phyloP scores from a whole-genome alignment of 2,329 filamentous ascomycete genomes.

The Cryphonectria naterciae region DNA sequence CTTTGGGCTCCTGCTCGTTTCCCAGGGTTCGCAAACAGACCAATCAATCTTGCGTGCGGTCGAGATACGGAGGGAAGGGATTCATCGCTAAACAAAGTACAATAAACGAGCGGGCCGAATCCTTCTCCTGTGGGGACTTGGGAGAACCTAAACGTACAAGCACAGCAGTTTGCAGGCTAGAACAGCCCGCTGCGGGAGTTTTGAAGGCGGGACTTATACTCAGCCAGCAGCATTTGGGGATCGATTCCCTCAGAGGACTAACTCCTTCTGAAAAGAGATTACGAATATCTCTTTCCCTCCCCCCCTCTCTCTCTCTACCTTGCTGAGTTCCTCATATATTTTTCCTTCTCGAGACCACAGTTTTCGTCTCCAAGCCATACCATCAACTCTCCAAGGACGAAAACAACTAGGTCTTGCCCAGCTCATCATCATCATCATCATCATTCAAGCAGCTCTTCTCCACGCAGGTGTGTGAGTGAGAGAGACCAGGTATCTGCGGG shows the following conservation, averaged over 20 bases:
- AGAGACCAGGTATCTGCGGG: conserved; percentile 21
- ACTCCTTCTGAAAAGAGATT: neutral
- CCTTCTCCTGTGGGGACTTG: neutral
- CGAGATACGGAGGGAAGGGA: neutral
- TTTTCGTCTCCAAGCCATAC: neutral
- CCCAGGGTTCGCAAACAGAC: conserved; percentile 3
- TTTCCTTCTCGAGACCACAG: neutral
- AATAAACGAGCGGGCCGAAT: conserved; percentile 2
- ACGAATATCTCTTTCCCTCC: neutral
- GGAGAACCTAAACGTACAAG: neutral
- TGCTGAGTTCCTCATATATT: neutral
- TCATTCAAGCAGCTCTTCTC: neutral
- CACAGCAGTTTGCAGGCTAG: neutral
- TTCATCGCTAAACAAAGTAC: neutral
- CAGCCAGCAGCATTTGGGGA: neutral
- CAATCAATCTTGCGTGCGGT: conserved; percentile 10
- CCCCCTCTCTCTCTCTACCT: neutral
- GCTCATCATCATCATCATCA: neutral
- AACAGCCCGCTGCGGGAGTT: neutral
- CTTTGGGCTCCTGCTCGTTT: neutral
- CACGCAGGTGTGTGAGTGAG: neutral
- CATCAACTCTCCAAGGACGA: neutral
- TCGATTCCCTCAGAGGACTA: neutral
- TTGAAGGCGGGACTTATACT: neutral
- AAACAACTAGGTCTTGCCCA: neutral